phyloP scores from a whole-genome alignment of 163 green algal species.

The Chloromonas sp. region DNA sequence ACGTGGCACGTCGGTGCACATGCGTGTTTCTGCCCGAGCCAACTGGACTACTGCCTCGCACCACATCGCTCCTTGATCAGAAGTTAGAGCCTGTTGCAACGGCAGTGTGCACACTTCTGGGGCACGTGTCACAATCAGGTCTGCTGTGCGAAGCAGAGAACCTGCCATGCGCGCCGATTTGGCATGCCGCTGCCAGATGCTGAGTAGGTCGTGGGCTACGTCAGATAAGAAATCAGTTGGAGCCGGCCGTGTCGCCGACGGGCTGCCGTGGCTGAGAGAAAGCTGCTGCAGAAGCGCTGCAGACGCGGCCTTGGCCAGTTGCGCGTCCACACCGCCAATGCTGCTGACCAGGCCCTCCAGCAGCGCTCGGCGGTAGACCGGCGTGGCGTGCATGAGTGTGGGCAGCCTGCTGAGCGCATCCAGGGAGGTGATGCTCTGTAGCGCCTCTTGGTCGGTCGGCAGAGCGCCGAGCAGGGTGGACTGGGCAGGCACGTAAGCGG shows the following conservation, averaged over 20 bases:
- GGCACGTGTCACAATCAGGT: constrained; percentile 43
- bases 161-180: constrained; percentile 27
- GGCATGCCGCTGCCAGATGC: constrained; percentile 25
- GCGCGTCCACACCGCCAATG: constrained; percentile 71
- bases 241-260: not conserved
- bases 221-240: not conserved
- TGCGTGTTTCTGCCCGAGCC: constrained; percentile 37
- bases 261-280: constrained; percentile 4
- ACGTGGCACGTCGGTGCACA: constrained; percentile 59
- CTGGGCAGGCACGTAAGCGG: constrained; percentile 1
- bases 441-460: not conserved
- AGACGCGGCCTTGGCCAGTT: constrained; percentile 32
- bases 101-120: not conserved
- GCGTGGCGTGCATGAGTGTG: constrained; percentile 6
- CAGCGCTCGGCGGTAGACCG: constrained; percentile 16
- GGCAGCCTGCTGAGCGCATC: not conserved
- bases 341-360: constrained; percentile 64
- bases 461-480: constrained; percentile 14
- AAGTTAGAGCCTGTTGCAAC: not conserved
- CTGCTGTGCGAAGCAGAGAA: constrained; percentile 34
- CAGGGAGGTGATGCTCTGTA: not conserved
- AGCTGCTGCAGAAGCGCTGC: constrained; percentile 10
- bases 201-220: constrained; percentile 25
- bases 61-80: not conserved
- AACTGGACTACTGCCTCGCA: constrained; percentile 39